Conservation (phyloP, 2,329 filamentous ascomycete species). For the Trichoderma endophyticum region DNA sequence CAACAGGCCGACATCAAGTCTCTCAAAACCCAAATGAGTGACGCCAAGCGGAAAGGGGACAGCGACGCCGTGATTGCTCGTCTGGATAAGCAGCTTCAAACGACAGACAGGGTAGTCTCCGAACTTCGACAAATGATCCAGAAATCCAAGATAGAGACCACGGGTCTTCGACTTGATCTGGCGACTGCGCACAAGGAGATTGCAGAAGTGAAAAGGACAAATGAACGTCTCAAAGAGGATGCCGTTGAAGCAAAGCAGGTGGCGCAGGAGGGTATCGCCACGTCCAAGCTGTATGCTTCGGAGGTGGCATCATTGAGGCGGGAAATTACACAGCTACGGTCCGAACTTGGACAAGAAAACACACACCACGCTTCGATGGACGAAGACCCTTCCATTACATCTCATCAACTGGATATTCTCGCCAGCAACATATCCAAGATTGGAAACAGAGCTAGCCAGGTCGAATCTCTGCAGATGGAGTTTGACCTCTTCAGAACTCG, state of each 20-base stretch:
- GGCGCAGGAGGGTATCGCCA: slow-evolving; percentile 25
- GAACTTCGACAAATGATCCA: slow-evolving; percentile 24
- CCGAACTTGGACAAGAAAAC: slow-evolving; percentile 29
- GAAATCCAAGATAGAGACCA: slow-evolving; percentile 21
- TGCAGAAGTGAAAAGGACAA: slow-evolving; percentile 23
- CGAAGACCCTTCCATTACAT: slow-evolving; percentile 25
- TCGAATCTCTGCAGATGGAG: slow-evolving; percentile 43
- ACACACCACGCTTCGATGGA: slow-evolving; percentile 16
- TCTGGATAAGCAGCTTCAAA: slow-evolving; percentile 27
- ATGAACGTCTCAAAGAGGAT: slow-evolving; percentile 26
- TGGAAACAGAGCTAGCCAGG: slow-evolving; percentile 36
- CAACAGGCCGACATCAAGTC: slow-evolving; percentile 28
- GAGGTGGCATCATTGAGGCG: slow-evolving; percentile 33
- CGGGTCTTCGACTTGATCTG: slow-evolving; percentile 25
- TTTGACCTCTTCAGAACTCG: slow-evolving; percentile 39
- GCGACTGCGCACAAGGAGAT: slow-evolving; percentile 26
- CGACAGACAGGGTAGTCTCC: slow-evolving; percentile 22
- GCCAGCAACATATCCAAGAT: slow-evolving; percentile 39
- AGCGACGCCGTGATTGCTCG: slow-evolving; percentile 20
- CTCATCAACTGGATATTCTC: slow-evolving; percentile 40
- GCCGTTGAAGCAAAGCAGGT: slow-evolving; percentile 25
- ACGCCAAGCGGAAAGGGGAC: slow-evolving; percentile 20
- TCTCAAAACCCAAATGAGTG: slow-evolving; percentile 27
- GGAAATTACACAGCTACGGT: slow-evolving; percentile 33
- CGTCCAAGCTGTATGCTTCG: slow-evolving; percentile 27